Evolutionary conservation across 768 basidiomycete species (phyloP), one percentile per base, ranked within the genome.

Genomic region (Rhodosporidiobolus sp.): DNA sequence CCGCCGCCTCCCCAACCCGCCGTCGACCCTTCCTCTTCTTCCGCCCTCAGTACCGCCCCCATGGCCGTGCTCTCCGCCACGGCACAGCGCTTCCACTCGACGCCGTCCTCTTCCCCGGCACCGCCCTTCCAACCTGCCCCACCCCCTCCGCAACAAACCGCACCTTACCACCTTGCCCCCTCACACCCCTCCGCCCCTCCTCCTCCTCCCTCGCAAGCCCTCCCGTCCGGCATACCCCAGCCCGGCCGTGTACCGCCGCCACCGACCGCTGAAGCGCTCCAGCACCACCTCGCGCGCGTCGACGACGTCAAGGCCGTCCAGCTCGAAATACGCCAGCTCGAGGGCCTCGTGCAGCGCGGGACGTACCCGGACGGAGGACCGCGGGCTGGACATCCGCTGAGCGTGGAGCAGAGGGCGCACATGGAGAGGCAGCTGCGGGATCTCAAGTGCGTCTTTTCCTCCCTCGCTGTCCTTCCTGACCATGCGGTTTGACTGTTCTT

Each of bases 271-370:
- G 62, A 55, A 10, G 50, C 57, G n/a, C 24, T 70, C 5, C 63
- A 70, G 22, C 43, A 56, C 32, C 64, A 65, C 52, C 57, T 65
- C n/a, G 61, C 34, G 1, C 58, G 59, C 5, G 52, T 70, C 17
- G 63, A 70, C 56, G 69, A 65, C 16, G 20, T 54, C 5, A 49
- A 56, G 0, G 26, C 34, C 30, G 20, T 70, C 34, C 57, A 70
- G 45, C 57, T 65, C 30, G n/a, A 46, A 1, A n/a, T 60, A 2
- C 20, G 50, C 30, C 49, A 55, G 52, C 43, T 65, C 26, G 34
- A 64, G 24, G 26, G 24, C 0, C 17, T 70, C 9, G 19, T 60
- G 22, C 19, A 53, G 12, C 48, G 63, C 5, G 57, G 63, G n/a
- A 50, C 55, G 19, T 58, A 64, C 49, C 35, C 63, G 10, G 69